Conservation (phyloP, 192 early-diverging fungal species). For the Dimargaris verticillata region DNA sequence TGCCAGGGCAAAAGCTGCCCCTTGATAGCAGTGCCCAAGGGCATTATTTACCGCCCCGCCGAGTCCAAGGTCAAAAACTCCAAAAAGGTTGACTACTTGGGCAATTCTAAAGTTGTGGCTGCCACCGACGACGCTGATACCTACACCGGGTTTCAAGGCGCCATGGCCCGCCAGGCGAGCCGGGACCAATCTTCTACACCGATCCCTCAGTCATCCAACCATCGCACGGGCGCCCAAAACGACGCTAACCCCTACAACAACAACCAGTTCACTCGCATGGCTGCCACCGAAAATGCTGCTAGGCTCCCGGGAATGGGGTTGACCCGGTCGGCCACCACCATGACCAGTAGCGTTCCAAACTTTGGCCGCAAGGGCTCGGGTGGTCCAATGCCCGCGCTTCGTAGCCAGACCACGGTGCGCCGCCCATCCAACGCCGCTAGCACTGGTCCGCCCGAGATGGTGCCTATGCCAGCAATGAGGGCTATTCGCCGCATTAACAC, state of each 20-base stretch:
- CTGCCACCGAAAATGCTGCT: not conserved
- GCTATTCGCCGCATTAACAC: too few species aligned
- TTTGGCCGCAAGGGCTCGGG: not conserved
- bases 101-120: constrained; percentile 71
- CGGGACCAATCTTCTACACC: constrained; percentile 12
- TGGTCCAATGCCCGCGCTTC: not conserved
- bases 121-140: constrained; percentile 34
- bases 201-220: not conserved
- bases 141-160: constrained; percentile 32
- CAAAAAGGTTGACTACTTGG: constrained; percentile 60
- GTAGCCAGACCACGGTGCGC: not conserved
- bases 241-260: not conserved
- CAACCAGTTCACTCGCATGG: constrained; percentile 5
- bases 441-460: not conserved
- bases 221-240: not conserved
- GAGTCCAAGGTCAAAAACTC: constrained; percentile 72
- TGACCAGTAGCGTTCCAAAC: not conserved
- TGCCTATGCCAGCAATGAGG: too few species aligned
- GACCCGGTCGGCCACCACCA: constrained; percentile 6
- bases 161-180: constrained; percentile 28
- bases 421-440: not conserved
- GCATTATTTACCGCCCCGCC: constrained; percentile 67
- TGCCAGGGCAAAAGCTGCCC: constrained; percentile 39
- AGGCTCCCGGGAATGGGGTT: not conserved
- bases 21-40: constrained; percentile 62